A percentile compares a stretch with the other conserved stretches of the same genome.
Conservation (phyloP, 805 yeast species). For the Lachancea kluyveri region DNA sequence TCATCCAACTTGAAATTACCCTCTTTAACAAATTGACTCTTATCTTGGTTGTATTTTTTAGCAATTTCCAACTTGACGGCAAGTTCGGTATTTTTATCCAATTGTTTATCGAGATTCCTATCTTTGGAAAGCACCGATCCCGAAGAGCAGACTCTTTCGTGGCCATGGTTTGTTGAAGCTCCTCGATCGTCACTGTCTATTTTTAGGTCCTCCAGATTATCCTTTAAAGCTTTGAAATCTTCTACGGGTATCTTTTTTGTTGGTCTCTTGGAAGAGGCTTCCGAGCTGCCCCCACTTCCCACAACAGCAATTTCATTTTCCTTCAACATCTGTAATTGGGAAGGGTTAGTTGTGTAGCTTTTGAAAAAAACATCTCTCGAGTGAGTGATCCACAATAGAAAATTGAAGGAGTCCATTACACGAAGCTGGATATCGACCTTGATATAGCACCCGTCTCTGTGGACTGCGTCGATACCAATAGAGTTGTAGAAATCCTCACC, state of each 20-base stretch:
- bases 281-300: constrained; percentile 24
- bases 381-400: constrained; percentile 81
- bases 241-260: constrained; percentile 17
- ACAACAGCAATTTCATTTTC: constrained; percentile 31
- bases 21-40: constrained; percentile 30
- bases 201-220: constrained; percentile 13
- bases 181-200: constrained; percentile 7
- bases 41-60: constrained; percentile 26
- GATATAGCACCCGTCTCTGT: constrained; percentile 60
- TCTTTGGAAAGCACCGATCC: no score
- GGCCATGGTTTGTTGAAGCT: constrained; percentile 3
- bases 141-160: no score
- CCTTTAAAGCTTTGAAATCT: constrained; percentile 7
- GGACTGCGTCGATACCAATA: constrained; percentile 61
- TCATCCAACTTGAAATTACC: constrained; percentile 30
- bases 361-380: constrained; percentile 44
- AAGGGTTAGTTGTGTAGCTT: constrained; percentile 32
- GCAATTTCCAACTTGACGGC: constrained; percentile 25
- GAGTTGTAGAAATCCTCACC: constrained; percentile 54
- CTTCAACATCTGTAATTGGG: constrained; percentile 35
- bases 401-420: constrained; percentile 51
- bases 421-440: constrained; percentile 77
- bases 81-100: constrained; percentile 14
- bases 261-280: constrained; percentile 23
- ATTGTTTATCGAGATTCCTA: constrained; percentile 1